These are phyloP conservation scores for Catenaria anguillulae DNA, from an alignment of 371 early-diverging fungal genomes.

Conservation along the genomic window DNA sequence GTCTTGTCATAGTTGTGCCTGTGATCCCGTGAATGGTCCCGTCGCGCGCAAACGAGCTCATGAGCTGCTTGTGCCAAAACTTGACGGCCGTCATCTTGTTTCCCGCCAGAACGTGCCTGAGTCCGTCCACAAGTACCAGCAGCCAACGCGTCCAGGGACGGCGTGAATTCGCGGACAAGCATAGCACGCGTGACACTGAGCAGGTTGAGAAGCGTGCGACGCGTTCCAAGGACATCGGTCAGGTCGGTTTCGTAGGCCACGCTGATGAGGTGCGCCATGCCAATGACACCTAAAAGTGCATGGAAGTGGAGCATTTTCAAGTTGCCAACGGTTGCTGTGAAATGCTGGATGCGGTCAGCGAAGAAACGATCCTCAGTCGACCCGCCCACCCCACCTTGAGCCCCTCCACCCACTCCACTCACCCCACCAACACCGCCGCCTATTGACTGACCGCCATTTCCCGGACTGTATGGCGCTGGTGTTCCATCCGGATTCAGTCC, in stretches of 20 bases:
- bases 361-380: background rate
- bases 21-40: too few relatives aligned
- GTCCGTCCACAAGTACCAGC: background rate
- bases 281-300: background rate
- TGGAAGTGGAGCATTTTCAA: background rate
- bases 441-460: background rate
- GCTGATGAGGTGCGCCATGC: background rate
- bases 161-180: background rate
- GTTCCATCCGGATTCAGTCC: too few relatives aligned
- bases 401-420: background rate
- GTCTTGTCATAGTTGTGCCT: too few relatives aligned
- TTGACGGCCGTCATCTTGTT: background rate
- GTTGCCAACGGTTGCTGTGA: background rate
- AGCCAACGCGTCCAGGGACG: background rate
- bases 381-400: background rate
- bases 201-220: background rate
- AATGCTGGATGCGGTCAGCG: background rate
- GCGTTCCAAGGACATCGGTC: background rate
- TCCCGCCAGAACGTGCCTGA: background rate
- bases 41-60: too few relatives aligned
- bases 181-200: background rate
- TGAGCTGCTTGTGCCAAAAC: background rate
- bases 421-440: background rate
- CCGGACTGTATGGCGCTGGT: too few relatives aligned
- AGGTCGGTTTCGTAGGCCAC: background rate